Base-by-base conservation (phyloP, 2,329 filamentous ascomycete species). In the Ophiocordyceps camponoti-leonardi region DNA sequence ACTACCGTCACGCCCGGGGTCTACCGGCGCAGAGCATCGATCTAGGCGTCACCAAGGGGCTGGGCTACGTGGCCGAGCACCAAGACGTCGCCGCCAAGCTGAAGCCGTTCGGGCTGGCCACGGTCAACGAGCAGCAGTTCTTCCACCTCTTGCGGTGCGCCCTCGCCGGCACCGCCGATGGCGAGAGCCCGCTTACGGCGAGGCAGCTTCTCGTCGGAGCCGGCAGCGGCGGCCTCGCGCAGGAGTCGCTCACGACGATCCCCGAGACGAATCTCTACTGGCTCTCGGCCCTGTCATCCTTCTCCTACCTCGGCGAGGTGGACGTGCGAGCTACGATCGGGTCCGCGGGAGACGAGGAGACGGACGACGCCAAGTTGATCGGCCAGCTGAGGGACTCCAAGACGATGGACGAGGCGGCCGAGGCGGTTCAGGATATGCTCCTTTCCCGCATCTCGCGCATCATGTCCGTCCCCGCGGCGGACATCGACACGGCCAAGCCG, bases 401-500 rank as follows among this genome's bases (percentile, higher is more conserved):
- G 37, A 30, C 35, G 5, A 31, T 41, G 23, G 23, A 41, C 23
- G 44, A 45, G 37, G 44, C 44, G 14, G 30, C 11, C 16, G 37
- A 41, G n/a, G 22, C 19, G 35, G 44, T 41, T 4, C 44, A 31
- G 16, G 14, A 41, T 5, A 31, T 45, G 7, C 18, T 45, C 11
- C 35, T 45, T 1, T 20, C 35, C 1, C 18, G 18, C 11, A 45
- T 45, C 16, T 18, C 44, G n/a, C 31, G 13, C 16, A 41, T 41
- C 26, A 26, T 41, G 19, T 41, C 35, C 23, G 26, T 45, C 12
- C 23, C 35, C 11, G 22, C 40, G 6, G 16, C 35, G 13, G 37
- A 45, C 44, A 45, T 45, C 26, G n/a, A 45, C 37, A 41, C 37
- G 12, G 10, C 35, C 37, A 45, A 41, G 35, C 44, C 44, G 22